These are phyloP conservation scores for Oligophagozyma castellii DNA, from an alignment of 1,139 yeast species.

Conservation along the genomic window DNA sequence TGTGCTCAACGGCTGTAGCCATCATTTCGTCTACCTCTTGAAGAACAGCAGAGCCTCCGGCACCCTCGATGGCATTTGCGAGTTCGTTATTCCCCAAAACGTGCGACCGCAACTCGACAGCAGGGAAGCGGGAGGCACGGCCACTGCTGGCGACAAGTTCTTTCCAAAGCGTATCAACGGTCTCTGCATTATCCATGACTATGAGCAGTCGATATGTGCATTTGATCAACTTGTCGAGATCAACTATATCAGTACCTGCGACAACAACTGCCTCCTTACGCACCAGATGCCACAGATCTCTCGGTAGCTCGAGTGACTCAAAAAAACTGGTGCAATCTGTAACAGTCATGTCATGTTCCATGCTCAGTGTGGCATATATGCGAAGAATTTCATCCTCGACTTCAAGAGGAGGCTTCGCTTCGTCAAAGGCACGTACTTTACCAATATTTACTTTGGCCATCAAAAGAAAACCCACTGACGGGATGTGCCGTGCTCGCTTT, in stretches of 20 bases:
- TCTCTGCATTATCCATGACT: slow-evolving; percentile 25
- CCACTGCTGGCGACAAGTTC: slow-evolving; percentile 22
- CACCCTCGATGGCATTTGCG: slow-evolving; percentile 24
- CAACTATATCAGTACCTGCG: slow-evolving; percentile 29
- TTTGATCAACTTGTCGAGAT: slow-evolving; percentile 31
- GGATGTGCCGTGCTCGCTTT: too few relatives aligned
- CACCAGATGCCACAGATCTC: slow-evolving; percentile 13
- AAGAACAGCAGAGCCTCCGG: slow-evolving; percentile 24
- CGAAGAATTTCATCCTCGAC: slow-evolving; percentile 31
- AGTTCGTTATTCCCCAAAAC: slow-evolving; percentile 25
- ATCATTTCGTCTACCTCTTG: slow-evolving; percentile 31
- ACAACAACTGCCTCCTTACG: slow-evolving; percentile 18
- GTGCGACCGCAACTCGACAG: slow-evolving; percentile 12
- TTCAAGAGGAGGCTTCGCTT: slow-evolving; percentile 26
- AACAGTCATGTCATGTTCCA: slow-evolving; percentile 25
- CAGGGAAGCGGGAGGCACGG: slow-evolving; percentile 12
- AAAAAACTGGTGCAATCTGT: slow-evolving; percentile 21
- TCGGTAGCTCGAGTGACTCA: slow-evolving; percentile 24
- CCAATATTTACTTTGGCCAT: slow-evolving; percentile 8
- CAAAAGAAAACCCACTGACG: too few relatives aligned
- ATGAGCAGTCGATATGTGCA: slow-evolving; percentile 29
- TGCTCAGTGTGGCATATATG: slow-evolving; percentile 27
- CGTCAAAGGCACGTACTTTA: slow-evolving; percentile 20
- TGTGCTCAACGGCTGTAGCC: slow-evolving; percentile 28
- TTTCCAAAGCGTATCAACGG: slow-evolving; percentile 30